A percentile compares a stretch with the other conserved stretches of the same genome.
phyloP scores from a whole-genome alignment of 202 grass and related monocot genomes.

The Cymbopogon flexuosus region DNA sequence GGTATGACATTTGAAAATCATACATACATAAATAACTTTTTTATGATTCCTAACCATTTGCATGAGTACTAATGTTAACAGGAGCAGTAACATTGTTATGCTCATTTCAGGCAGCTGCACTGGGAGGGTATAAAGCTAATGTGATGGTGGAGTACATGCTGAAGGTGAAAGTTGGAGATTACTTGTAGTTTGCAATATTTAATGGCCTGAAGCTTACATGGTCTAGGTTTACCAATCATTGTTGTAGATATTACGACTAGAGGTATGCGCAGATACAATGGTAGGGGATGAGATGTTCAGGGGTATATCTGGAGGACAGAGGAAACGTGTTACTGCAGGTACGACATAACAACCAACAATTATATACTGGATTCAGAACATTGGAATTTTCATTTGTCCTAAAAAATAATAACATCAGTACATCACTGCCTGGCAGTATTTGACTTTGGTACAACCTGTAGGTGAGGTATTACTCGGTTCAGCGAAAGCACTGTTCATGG shows the following conservation, averaged over 20 bases:
- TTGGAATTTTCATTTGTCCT: neutral
- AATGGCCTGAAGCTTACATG: neutral
- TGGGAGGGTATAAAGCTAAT: conserved; percentile 59
- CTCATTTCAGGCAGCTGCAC: conserved; percentile 50
- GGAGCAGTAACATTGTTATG: neutral
- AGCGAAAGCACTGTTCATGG: conserved; percentile 76
- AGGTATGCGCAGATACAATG: conserved; percentile 77
- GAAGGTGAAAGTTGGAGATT: conserved; percentile 39
- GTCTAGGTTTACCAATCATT: neutral
- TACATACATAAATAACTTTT: neutral
- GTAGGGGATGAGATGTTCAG: conserved; percentile 82
- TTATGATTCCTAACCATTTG: neutral
- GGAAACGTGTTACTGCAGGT: conserved; percentile 83
- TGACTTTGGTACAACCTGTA: conserved; percentile 9
- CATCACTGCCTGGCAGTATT: neutral
- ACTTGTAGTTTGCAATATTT: neutral
- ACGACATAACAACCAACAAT: conserved; percentile 6
- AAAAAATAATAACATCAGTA: neutral
- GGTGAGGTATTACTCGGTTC: conserved; percentile 94
- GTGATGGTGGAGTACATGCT: conserved; percentile 75
- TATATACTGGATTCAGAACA: neutral
- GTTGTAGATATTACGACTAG: conserved; percentile 75
- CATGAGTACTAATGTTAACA: neutral
- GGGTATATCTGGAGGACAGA: conserved; percentile 80
- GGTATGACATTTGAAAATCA: conserved; percentile 25